Base-by-base conservation (phyloP, 108 stramenopile genomes). In the Pseudonitzschia delicatissima region DNA sequence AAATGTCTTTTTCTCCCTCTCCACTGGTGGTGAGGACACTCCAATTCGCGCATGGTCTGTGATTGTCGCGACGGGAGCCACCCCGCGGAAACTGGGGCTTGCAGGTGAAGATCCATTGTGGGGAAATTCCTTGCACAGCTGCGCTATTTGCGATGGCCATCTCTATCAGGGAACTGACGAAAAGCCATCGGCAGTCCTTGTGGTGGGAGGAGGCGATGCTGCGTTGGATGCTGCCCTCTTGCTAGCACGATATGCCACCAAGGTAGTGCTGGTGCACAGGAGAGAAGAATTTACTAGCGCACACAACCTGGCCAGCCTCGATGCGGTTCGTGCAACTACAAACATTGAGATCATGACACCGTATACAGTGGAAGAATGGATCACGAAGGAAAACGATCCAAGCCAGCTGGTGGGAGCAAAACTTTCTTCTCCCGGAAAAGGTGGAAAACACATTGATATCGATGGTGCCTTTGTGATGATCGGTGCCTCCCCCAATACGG, bases 161-260 rank as follows among this genome's bases (percentile, higher is more conserved):
- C 70, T 88, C 50, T 96, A 88, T 79, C 5, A 23, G 13, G 9
- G 3, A n/a, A 4, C 0, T 12, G 27, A 33, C 0, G 12, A 31
- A 8, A 26, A 62, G 7, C 82, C 77, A 44, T 82, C 80, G 67
- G 74, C 76, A 48, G 93, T 96, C n/a, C 42, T 93, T 45, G 94
- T 94, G 5, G 89, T 97, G 21, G 96, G 96, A n/a, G 96, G 96
- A 27, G 96, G 94, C 49, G 94, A 97, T 75, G 77, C 92, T 29
- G 94, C 93, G 34, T 83, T 97, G 80, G 93, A 94, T 66, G 89
- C 91, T 67, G 93, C 92, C 1, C 76, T 93, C 6, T 78, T 90
- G 50, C 72, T 96, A 67, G 84, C 95, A 17, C 73, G 88, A 8
- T 86, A 85, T 64, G 82, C 73, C 39, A 68, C 78, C 65, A 65